Conservation (phyloP, 2,329 filamentous ascomycete species). For the Paecilomyces dactylethromorphus region DNA sequence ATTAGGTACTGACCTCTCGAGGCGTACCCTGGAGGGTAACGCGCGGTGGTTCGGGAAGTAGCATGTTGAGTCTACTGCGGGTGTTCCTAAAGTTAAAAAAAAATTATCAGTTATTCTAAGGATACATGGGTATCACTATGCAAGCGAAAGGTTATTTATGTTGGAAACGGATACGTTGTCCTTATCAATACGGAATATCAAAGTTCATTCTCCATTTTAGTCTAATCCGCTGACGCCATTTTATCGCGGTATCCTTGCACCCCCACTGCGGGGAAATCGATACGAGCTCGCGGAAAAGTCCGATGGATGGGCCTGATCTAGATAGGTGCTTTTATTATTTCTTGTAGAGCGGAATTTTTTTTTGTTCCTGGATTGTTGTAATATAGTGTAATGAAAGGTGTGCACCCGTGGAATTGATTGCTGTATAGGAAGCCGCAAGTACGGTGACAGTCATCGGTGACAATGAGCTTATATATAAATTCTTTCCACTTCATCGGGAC, state of each 20-base stretch:
- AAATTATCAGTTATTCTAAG: too few species aligned
- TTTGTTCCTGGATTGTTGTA: not conserved
- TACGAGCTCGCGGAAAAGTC: not conserved
- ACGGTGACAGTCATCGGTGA: too few species aligned
- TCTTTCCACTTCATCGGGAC: too few species aligned
- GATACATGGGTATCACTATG: too few species aligned
- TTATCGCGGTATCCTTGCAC: not conserved
- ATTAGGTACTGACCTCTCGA: not conserved
- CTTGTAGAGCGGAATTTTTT: not conserved
- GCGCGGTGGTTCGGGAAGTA: not conserved
- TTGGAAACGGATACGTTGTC: not conserved
- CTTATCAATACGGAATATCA: not conserved
- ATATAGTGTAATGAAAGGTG: not conserved
- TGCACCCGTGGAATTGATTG: not conserved
- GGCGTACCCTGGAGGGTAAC: not conserved
- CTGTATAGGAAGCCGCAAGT: too few species aligned
- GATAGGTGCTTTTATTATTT: not conserved
- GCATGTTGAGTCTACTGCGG: not conserved
- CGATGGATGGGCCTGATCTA: not conserved
- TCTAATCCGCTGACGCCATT: not conserved
- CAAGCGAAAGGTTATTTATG: too few species aligned
- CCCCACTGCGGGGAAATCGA: not conserved
- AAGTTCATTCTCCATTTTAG: not conserved
- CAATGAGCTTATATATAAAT: too few species aligned
- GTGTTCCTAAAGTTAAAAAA: too few species aligned